A percentile compares a stretch with the other conserved stretches of the same genome.
These are phyloP conservation scores for Coemansia sp. DNA, from an alignment of 192 early-diverging fungal genomes.

Conservation along the genomic window DNA sequence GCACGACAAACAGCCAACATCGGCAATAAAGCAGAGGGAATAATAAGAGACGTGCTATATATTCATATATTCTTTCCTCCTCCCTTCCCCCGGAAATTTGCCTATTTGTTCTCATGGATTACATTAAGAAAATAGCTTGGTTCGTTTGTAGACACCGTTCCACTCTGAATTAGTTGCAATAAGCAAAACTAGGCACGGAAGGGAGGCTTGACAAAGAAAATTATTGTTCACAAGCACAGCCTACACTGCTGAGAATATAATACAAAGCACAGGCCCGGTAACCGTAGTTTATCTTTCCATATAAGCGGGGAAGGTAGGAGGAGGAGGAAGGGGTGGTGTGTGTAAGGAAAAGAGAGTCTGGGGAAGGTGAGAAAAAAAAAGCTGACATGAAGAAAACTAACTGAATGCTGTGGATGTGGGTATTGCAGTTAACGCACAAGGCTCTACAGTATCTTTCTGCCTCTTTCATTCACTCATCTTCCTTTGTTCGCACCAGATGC, in stretches of 20 bases:
- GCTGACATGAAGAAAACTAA: not conserved
- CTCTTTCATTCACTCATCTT: not conserved
- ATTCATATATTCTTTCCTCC: not conserved
- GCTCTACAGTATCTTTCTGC: not conserved
- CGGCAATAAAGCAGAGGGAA: slow-evolving; percentile 20
- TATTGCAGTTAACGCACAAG: not conserved
- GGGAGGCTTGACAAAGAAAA: not conserved
- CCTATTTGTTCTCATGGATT: slow-evolving; percentile 4
- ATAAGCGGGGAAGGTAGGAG: not conserved
- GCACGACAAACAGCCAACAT: not conserved
- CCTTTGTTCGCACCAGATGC: not conserved
- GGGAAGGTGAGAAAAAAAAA: not conserved
- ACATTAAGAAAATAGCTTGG: not conserved
- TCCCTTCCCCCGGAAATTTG: not conserved
- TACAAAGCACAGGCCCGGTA: not conserved
- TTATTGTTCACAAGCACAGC: not conserved
- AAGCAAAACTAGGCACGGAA: not conserved
- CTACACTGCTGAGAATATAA: not conserved
- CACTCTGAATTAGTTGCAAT: not conserved
- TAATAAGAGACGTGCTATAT: slow-evolving; percentile 8
- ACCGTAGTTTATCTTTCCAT: not conserved
- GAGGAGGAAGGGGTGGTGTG: no score
- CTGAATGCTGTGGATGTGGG: not conserved
- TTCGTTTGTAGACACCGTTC: not conserved
- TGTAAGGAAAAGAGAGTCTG: no score